These are phyloP conservation scores for Acanthamoeba divionensis DNA, from an alignment of 208 protist genomes.

Conservation along the genomic window DNA sequence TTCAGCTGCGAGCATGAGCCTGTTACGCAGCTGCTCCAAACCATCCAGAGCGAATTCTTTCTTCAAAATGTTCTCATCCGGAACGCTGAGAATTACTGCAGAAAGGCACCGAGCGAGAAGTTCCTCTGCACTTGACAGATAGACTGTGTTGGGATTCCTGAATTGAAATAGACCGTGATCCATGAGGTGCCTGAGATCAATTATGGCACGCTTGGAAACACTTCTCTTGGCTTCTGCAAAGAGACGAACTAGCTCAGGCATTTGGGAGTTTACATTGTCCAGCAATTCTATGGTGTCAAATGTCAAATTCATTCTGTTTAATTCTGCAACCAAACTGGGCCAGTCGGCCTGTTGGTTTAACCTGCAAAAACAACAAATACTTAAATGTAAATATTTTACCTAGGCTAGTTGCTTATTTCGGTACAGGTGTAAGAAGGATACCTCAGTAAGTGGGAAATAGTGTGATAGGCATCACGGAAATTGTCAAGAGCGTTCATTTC, in stretches of 20 bases:
- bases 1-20: slow-evolving; percentile 32
- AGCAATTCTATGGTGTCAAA: not conserved
- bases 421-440: not conserved
- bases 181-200: not conserved
- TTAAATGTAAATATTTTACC: too few species aligned
- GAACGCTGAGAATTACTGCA: not conserved
- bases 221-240: not conserved
- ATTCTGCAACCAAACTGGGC: not conserved
- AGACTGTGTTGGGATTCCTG: not conserved
- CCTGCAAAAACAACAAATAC: too few species aligned
- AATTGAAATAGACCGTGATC: not conserved
- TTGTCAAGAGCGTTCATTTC: slow-evolving; percentile 11
- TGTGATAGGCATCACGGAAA: slow-evolving; percentile 1
- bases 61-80: not conserved
- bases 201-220: slow-evolving; percentile 1
- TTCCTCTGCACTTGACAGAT: not conserved
- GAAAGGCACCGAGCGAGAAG: not conserved
- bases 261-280: not conserved
- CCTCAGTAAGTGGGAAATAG: not conserved
- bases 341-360: too few species aligned
- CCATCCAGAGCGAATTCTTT: not conserved
- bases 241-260: not conserved
- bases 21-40: slow-evolving; percentile 18
- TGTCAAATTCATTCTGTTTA: not conserved
- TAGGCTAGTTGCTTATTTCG: not conserved